Evolutionary conservation across 768 basidiomycete species (phyloP).

Genomic region (Rubroboletus satanas): DNA sequence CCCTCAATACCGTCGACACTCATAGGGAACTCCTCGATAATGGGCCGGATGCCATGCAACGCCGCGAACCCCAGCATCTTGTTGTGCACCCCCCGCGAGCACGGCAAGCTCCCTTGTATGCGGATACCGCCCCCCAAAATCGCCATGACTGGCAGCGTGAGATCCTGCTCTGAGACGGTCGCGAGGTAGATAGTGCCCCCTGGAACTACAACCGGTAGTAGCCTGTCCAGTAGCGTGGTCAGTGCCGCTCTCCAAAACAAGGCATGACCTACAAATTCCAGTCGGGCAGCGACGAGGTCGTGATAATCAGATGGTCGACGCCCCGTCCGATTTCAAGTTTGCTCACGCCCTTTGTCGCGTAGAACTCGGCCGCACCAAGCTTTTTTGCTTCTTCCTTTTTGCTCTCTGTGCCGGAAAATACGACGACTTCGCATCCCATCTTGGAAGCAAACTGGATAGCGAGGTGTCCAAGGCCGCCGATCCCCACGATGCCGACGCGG

Average conservation of each 20-base stretch:
- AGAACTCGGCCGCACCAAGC: conserved; percentile 37
- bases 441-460: conserved; percentile 38
- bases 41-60: conserved; percentile 25
- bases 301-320: conserved; percentile 32
- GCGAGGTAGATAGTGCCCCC: conserved; percentile 26
- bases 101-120: conserved; percentile 24
- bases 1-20: conserved; percentile 28
- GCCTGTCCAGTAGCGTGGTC: conserved; percentile 7
- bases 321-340: conserved; percentile 26
- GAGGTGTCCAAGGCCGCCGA: conserved; percentile 39
- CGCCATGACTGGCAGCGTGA: conserved; percentile 20
- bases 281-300: conserved; percentile 28
- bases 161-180: conserved; percentile 21
- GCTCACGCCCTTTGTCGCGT: conserved; percentile 26
- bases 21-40: conserved; percentile 33
- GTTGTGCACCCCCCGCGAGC: conserved; percentile 26
- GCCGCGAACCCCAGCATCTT: conserved; percentile 37
- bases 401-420: conserved; percentile 31
- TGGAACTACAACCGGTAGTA: conserved; percentile 25
- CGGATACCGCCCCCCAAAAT: conserved; percentile 17
- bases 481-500: conserved; percentile 32
- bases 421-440: conserved; percentile 38
- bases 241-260: not conserved
- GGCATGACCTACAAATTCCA: conserved; percentile 27
- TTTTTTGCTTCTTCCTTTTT: conserved; percentile 32